A percentile compares a stretch with the other conserved stretches of the same genome.
Evolutionary conservation across 345 rosid genomes (phyloP).

Genomic region (Linum trigynum): DNA sequence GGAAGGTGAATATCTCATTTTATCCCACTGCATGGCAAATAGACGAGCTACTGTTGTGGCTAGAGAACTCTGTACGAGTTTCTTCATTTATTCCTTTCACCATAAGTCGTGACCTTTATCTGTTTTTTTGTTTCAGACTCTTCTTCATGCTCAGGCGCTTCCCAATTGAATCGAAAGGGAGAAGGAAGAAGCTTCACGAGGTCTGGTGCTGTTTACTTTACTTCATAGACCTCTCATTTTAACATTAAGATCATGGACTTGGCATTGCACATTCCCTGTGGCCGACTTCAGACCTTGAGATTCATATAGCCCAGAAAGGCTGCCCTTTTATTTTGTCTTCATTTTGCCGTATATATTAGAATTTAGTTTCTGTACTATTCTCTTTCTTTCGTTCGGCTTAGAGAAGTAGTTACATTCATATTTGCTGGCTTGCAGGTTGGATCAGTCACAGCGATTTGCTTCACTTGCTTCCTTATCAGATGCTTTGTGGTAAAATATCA

Average conservation of each 20-base stretch:
- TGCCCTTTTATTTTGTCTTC: background rate
- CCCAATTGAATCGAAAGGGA: constrained; percentile 96
- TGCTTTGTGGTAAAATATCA: constrained; percentile 61
- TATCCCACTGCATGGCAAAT: constrained; percentile 9
- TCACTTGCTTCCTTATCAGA: constrained; percentile 89
- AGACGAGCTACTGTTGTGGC: constrained; percentile 7
- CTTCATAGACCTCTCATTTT: background rate
- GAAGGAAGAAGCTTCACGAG: constrained; percentile 98
- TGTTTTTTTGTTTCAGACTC: constrained; percentile 38
- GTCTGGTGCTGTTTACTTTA: constrained; percentile 26
- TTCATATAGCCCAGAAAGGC: background rate
- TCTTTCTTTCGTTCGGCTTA: background rate
- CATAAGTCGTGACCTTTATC: constrained; percentile 4
- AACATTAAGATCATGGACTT: background rate
- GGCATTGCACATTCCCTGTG: too few relatives aligned
- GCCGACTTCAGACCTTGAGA: background rate
- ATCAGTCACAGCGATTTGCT: constrained; percentile 93
- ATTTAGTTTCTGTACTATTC: too few relatives aligned
- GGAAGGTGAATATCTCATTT: constrained; percentile 61
- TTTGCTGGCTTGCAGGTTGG: constrained; percentile 62
- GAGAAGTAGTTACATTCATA: background rate
- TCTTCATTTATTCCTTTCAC: background rate
- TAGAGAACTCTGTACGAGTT: constrained; percentile 6
- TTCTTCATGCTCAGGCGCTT: constrained; percentile 92
- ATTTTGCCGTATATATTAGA: too few relatives aligned